Evolutionary conservation across 1,284 basidiomycete species (phyloP).

Genomic region (Ceratorhiza oryzae-sativae): DNA sequence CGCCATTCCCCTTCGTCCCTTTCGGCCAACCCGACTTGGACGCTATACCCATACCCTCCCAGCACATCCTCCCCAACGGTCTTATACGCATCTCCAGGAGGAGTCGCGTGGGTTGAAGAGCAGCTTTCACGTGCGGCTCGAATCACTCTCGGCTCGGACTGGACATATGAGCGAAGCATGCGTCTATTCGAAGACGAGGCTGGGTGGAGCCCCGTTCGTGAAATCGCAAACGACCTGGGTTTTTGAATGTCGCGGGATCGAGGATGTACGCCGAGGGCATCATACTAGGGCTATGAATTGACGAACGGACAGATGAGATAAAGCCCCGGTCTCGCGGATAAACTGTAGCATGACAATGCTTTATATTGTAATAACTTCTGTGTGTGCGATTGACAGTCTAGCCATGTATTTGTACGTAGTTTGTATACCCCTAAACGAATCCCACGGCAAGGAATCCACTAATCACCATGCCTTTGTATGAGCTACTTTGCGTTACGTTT

Average conservation of each 20-base stretch:
- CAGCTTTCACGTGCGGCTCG: constrained; percentile 27
- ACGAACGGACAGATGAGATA: neutral
- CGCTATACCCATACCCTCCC: constrained; percentile 7
- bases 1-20: neutral
- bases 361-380: neutral
- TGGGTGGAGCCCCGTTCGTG: neutral
- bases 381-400: neutral
- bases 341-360: neutral
- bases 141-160: constrained; percentile 26
- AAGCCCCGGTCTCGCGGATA: neutral
- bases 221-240: neutral
- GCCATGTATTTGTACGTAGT: constrained; percentile 20
- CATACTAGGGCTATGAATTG: neutral
- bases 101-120: constrained; percentile 34
- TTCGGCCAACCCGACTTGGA: neutral
- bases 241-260: constrained; percentile 1
- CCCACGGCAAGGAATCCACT: neutral
- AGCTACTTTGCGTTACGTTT: too few species aligned
- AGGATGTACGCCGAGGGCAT: neutral
- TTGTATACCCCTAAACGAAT: constrained; percentile 4
- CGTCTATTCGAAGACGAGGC: constrained; percentile 27
- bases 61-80: neutral
- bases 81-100: constrained; percentile 14
- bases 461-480: too few species aligned
- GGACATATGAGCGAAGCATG: constrained; percentile 37